These are phyloP conservation scores for Fraxinus albicans DNA, from an alignment of 305 asterid genomes.

Conservation along the genomic window DNA sequence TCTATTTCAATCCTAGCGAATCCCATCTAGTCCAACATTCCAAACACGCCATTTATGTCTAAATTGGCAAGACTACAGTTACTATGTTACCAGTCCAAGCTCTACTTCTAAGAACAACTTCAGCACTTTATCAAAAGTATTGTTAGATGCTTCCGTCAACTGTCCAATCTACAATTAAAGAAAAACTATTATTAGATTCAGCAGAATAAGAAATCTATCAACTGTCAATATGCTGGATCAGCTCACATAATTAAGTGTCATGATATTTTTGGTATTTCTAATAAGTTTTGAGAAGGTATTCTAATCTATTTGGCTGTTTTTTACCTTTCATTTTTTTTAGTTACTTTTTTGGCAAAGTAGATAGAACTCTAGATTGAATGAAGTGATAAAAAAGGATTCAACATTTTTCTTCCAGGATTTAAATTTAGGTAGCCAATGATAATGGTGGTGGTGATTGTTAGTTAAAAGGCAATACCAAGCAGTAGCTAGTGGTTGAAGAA, in stretches of 20 bases:
- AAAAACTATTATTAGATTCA: slow-evolving; percentile 15
- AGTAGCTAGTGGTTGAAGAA: background rate
- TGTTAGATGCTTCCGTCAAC: slow-evolving; percentile 24
- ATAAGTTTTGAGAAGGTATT: background rate
- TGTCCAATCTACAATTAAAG: slow-evolving; percentile 24
- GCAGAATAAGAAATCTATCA: background rate
- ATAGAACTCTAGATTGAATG: background rate
- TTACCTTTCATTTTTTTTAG: background rate
- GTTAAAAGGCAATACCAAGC: background rate
- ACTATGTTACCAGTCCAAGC: slow-evolving; percentile 25
- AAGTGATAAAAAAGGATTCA: background rate
- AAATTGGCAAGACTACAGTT: background rate
- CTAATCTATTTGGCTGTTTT: background rate
- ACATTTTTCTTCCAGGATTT: slow-evolving; percentile 4
- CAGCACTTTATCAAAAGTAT: slow-evolving; percentile 25
- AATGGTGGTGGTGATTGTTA: background rate
- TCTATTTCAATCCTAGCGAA: background rate
- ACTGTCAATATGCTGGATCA: background rate
- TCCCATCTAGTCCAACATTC: background rate
- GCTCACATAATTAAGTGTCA: background rate
- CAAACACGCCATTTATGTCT: background rate
- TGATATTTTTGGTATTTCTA: background rate
- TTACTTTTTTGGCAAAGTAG: background rate
- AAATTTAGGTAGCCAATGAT: background rate
- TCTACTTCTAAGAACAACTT: slow-evolving; percentile 31